Evolutionary conservation across 2,329 filamentous ascomycete genomes (phyloP), one percentile per base, ranked within the genome.

Genomic region (Spiromastix sp.): DNA sequence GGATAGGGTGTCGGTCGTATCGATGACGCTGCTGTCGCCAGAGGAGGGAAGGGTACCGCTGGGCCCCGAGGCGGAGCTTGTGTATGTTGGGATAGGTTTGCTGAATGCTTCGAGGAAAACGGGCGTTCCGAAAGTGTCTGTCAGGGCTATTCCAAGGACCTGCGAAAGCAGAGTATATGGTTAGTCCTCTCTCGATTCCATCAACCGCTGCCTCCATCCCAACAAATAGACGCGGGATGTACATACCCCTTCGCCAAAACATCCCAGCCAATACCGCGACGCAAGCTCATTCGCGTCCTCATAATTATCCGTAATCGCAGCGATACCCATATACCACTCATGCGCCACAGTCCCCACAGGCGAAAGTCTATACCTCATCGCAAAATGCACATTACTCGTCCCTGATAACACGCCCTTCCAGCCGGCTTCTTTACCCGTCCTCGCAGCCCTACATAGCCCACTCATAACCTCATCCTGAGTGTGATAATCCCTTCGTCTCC

Each of bases 251-350:
- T 81, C 77, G 3, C 91, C 91, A 54, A 95, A 98, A 42, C 84
- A 93, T 34, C 79, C 78, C 21, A 93, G 74, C 91, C 91, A 98
- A 56, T 93, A 85, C 39, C 77, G 71, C 47, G 98, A 65, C 0
- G 85, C 87, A 44, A 80, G 72, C 56, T 93, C 85, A 24, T 87
- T 93, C 3, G 91, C 87, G 42, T 73, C 70, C 47, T 77, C 72
- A 55, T 98, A 98, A 60, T 95, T 75, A 43, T 85, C 72, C 4
- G 81, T 84, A 48, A 95, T 85, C 25, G 91, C 87, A 1, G 91
- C 91, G 43, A 93, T 89, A 27, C 85, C 87, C 91, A 98, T 98
- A 67, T 95, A 96, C 91, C 91, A 98, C 63, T 98, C 91, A 54
- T 98, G 91, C 1, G 91, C 91, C 2, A 85, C 79, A 0, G 91